Percentiles rank a stretch among this genome's conserved stretches.
Evolutionary conservation across 1,284 basidiomycete species (phyloP).

Genomic region (Cystobasidiaceae sp.): DNA sequence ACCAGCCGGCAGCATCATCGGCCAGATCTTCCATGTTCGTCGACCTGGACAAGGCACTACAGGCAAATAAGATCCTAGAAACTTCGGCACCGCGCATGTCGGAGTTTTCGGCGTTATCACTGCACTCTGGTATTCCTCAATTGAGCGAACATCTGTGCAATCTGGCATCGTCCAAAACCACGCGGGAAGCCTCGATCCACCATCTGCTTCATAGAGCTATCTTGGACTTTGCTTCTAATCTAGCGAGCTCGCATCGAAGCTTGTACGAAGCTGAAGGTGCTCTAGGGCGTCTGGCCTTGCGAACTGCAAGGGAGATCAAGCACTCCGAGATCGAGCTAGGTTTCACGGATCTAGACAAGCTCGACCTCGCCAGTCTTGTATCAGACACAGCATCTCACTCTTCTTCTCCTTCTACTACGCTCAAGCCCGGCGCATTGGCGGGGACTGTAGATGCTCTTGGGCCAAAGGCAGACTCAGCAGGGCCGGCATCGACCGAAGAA

Average conservation of each 20-base stretch:
- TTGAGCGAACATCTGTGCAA: neutral
- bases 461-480: neutral
- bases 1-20: neutral
- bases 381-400: no score
- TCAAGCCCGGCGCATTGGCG: no score
- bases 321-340: slow-evolving; percentile 30
- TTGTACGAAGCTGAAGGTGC: slow-evolving; percentile 10
- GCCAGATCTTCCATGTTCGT: neutral
- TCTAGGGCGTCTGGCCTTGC: slow-evolving; percentile 8
- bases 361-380: slow-evolving; percentile 16
- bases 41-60: slow-evolving; percentile 1
- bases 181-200: neutral
- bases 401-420: no score
- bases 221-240: neutral
- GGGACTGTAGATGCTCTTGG: neutral
- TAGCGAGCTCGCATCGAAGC: slow-evolving; percentile 2
- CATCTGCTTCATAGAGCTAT: neutral
- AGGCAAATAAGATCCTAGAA: slow-evolving; percentile 6
- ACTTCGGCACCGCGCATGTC: neutral
- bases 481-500: neutral
- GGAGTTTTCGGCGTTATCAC: slow-evolving; percentile 8
- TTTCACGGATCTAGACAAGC: slow-evolving; percentile 25
- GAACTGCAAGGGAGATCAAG: slow-evolving; percentile 9
- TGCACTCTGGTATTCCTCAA: slow-evolving; percentile 20
- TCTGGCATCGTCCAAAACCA: neutral